These are phyloP conservation scores for Chlorella ohadii DNA, from an alignment of 139 green algal genomes.

Conservation along the genomic window DNA sequence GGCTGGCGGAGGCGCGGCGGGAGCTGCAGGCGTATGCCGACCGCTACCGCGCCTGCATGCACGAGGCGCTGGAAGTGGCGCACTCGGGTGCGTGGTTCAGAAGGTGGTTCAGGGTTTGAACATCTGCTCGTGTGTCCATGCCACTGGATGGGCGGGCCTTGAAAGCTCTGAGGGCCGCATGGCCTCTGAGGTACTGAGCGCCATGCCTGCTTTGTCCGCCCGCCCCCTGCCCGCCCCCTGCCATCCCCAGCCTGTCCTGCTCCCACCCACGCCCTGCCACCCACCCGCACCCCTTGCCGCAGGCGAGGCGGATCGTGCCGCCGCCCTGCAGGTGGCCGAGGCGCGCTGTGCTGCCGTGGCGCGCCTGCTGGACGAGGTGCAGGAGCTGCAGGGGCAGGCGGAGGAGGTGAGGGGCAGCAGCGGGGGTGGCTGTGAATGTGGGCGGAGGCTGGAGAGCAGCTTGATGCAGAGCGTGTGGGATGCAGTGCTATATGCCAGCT, in stretches of 20 bases:
- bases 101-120: too few relatives aligned
- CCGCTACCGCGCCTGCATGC: not conserved
- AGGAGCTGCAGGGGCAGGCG: conserved; percentile 9
- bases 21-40: conserved; percentile 6
- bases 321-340: not conserved
- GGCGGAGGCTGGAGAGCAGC: too few relatives aligned
- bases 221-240: not conserved
- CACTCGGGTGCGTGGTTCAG: not conserved
- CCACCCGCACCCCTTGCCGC: not conserved
- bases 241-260: not conserved
- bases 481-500: too few relatives aligned
- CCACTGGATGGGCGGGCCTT: too few relatives aligned
- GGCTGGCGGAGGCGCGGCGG: conserved; percentile 17
- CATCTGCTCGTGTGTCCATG: too few relatives aligned
- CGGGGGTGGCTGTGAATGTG: too few relatives aligned
- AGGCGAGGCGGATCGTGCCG: conserved; percentile 10
- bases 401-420: conserved; percentile 1
- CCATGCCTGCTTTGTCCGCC: too few relatives aligned
- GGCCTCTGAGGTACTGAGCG: too few relatives aligned
- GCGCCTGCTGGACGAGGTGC: not conserved
- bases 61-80: not conserved
- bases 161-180: too few relatives aligned
- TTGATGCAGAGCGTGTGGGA: too few relatives aligned
- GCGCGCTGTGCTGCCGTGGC: not conserved
- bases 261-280: too few relatives aligned